Evolutionary conservation across 2,329 filamentous ascomycete genomes (phyloP).

Genomic region (Didymella glomerata): DNA sequence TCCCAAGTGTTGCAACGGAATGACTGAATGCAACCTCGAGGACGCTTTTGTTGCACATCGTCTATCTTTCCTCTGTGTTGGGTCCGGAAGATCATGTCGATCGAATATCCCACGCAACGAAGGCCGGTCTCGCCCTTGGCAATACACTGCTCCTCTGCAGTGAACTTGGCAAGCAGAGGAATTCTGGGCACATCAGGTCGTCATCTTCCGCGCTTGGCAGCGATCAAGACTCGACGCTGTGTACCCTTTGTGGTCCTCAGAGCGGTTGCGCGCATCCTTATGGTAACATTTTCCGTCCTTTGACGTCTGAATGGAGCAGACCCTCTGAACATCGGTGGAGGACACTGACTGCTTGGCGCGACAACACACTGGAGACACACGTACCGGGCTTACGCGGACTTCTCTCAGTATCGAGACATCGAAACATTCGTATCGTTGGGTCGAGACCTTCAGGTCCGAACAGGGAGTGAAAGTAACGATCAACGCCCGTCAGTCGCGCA

Average conservation of each 20-base stretch:
- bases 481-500: background rate
- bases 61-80: background rate
- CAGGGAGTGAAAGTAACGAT: background rate
- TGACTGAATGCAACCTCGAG: background rate
- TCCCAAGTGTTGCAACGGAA: background rate
- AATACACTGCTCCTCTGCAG: constrained; percentile 14
- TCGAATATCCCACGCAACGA: background rate
- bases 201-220: constrained; percentile 38
- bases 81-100: background rate
- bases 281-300: background rate
- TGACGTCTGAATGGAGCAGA: background rate
- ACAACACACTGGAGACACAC: background rate
- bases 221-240: constrained; percentile 9
- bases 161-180: constrained; percentile 32
- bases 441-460: background rate
- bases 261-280: constrained; percentile 8
- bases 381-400: constrained; percentile 1
- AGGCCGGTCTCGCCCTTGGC: constrained; percentile 22
- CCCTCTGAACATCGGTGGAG: background rate
- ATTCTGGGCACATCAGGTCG: constrained; percentile 22
- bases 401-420: background rate
- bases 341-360: constrained; percentile 12
- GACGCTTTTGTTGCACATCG: background rate
- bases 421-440: background rate
- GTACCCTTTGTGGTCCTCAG: constrained; percentile 15